Percentiles rank a stretch among this genome's conserved stretches.
These are phyloP conservation scores for Xylaria multiplex DNA, from an alignment of 2,329 filamentous ascomycete genomes.

Conservation along the genomic window DNA sequence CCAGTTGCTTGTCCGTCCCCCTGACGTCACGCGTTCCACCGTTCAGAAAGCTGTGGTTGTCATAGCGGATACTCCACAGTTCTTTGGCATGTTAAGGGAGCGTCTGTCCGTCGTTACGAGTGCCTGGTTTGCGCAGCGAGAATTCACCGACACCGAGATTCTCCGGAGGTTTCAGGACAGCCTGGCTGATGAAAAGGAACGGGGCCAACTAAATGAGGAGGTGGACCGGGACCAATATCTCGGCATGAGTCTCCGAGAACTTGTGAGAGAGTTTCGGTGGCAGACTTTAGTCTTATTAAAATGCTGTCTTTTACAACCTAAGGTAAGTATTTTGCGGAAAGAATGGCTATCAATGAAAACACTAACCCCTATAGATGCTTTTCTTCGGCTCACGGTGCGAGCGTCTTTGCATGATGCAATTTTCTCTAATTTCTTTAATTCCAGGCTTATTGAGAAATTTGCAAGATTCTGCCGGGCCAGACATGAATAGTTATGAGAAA, in stretches of 20 bases:
- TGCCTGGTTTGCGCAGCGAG: slow-evolving; percentile 94
- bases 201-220: slow-evolving; percentile 69
- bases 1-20: slow-evolving; percentile 78
- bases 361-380: slow-evolving; percentile 75
- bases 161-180: slow-evolving; percentile 91
- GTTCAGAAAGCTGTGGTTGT: slow-evolving; percentile 98
- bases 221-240: slow-evolving; percentile 86
- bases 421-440: slow-evolving; percentile 93
- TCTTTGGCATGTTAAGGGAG: slow-evolving; percentile 90
- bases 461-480: slow-evolving; percentile 96
- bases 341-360: background rate
- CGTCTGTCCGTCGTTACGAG: slow-evolving; percentile 89
- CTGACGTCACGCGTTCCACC: slow-evolving; percentile 94
- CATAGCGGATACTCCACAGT: slow-evolving; percentile 88
- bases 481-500: slow-evolving; percentile 84
- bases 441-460: slow-evolving; percentile 89
- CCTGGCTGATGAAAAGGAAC: slow-evolving; percentile 72
- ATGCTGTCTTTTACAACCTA: slow-evolving; percentile 91
- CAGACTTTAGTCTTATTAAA: slow-evolving; percentile 95
- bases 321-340: slow-evolving; percentile 65
- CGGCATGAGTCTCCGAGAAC: slow-evolving; percentile 86
- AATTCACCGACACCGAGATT: slow-evolving; percentile 93
- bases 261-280: slow-evolving; percentile 93
- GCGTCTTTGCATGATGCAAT: slow-evolving; percentile 96
- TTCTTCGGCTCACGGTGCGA: slow-evolving; percentile 99